Percentiles rank a stretch among this genome's conserved stretches.
These are phyloP conservation scores for Solanum phureja DNA, from an alignment of 257 asterid species.

Conservation along the genomic window DNA sequence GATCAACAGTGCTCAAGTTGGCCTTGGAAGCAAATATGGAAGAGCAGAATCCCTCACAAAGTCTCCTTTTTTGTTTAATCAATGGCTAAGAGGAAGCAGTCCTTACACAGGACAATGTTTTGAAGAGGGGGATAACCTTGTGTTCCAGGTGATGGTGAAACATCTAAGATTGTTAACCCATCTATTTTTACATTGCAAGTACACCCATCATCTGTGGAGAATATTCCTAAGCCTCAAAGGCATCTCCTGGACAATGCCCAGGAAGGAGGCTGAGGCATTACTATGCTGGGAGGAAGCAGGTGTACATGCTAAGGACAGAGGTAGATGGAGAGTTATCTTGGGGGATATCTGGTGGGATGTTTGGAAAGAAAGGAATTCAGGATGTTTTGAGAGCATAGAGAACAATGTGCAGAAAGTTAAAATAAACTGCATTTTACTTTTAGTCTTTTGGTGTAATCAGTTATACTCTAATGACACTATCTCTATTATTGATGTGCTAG, in stretches of 20 bases:
- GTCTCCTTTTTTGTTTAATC: background rate
- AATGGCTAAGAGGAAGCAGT: background rate
- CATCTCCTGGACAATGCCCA: background rate
- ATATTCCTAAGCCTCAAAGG: background rate
- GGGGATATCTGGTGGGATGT: background rate
- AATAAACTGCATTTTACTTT: background rate
- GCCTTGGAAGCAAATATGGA: background rate
- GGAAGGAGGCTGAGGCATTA: background rate
- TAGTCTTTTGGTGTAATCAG: background rate
- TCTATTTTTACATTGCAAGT: background rate
- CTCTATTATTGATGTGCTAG: background rate
- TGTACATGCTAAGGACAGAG: background rate
- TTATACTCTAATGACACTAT: background rate
- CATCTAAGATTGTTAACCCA: background rate
- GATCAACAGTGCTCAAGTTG: background rate
- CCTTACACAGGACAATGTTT: background rate
- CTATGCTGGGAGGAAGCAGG: background rate
- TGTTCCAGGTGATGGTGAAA: background rate
- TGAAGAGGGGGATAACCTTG: background rate
- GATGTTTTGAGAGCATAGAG: background rate
- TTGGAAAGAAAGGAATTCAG: background rate
- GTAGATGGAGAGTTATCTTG: background rate
- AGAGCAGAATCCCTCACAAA: background rate
- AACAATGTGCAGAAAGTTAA: background rate
- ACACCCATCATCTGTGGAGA: background rate